Evolutionary conservation across 441 rosid genomes (phyloP).

Genomic region (Euphorbia celastroides): DNA sequence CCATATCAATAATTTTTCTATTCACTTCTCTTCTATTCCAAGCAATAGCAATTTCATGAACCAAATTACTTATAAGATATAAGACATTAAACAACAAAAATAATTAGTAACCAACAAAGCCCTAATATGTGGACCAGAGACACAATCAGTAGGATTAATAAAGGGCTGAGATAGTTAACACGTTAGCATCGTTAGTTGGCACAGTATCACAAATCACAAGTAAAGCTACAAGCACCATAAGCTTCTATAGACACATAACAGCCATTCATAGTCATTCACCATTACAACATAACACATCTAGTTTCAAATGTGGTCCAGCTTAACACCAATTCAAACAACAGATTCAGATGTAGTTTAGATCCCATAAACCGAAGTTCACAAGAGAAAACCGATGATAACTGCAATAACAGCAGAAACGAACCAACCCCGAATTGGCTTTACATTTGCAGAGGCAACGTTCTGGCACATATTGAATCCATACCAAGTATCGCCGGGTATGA

Average conservation of each 20-base stretch:
- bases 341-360: background rate
- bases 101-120: no score
- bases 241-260: background rate
- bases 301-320: background rate
- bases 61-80: no score
- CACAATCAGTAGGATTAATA: background rate
- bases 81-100: no score
- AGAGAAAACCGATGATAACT: background rate
- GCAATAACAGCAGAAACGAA: slow-evolving; percentile 2
- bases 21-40: no score
- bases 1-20: no score
- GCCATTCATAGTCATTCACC: no score
- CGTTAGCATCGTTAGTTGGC: background rate
- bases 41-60: no score
- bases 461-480: background rate
- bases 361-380: background rate
- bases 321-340: background rate
- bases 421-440: background rate
- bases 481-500: background rate
- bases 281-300: background rate
- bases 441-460: no score
- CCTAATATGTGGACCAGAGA: no score
- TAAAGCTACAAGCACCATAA: background rate
- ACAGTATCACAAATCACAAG: background rate
- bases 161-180: background rate